Evolutionary conservation across 1,139 yeast species (phyloP).

Genomic region (Hanseniaspora uvarum): DNA sequence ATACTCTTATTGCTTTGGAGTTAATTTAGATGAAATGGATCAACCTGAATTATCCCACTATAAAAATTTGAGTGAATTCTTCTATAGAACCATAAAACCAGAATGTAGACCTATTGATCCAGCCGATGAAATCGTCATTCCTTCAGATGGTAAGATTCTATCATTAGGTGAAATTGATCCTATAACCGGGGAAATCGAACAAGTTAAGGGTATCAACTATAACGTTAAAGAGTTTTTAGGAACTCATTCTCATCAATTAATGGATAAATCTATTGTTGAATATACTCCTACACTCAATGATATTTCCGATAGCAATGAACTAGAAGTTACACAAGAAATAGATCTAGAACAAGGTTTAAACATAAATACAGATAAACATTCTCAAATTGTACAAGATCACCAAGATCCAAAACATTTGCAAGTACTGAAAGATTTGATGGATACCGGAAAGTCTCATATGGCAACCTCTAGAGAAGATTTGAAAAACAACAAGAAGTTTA

Average conservation of each 20-base stretch:
- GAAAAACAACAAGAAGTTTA: conserved; percentile 47
- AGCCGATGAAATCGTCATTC: conserved; percentile 60
- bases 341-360: conserved; percentile 7
- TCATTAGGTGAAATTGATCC: conserved; percentile 66
- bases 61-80: conserved; percentile 78
- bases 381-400: conserved; percentile 24
- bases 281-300: conserved; percentile 24
- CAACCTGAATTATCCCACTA: conserved; percentile 69
- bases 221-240: conserved; percentile 85
- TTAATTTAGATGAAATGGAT: conserved; percentile 76
- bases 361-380: neutral
- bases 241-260: conserved; percentile 33
- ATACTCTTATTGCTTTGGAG: conserved; percentile 77
- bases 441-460: conserved; percentile 7
- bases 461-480: conserved; percentile 5
- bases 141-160: conserved; percentile 86
- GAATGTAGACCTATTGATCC: conserved; percentile 68
- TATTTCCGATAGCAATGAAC: conserved; percentile 37
- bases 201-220: conserved; percentile 92
- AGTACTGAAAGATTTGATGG: conserved; percentile 9
- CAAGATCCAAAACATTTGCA: conserved; percentile 19
- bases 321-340: conserved; percentile 35
- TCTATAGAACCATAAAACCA: conserved; percentile 71
- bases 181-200: conserved; percentile 80
- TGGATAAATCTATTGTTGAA: conserved; percentile 27